Conservation (phyloP, 2,329 filamentous ascomycete genomes). For the Neonectria punicea region DNA sequence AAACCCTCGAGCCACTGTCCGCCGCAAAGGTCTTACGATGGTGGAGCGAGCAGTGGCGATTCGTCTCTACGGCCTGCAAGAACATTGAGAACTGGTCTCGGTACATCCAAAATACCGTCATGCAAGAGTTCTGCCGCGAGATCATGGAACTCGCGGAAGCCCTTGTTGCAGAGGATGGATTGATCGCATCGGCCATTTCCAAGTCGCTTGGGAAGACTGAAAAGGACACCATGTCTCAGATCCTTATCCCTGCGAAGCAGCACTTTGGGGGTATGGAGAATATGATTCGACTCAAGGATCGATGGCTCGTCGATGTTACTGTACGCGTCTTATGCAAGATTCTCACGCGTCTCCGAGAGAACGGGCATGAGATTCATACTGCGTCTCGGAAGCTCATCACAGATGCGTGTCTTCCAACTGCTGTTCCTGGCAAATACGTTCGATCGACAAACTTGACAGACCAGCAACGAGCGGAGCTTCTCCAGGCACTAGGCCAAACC, state of each 20-base stretch:
- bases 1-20: constrained; percentile 68
- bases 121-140: constrained; percentile 94
- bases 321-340: constrained; percentile 88
- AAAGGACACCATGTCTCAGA: constrained; percentile 52
- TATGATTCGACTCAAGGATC: constrained; percentile 91
- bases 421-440: constrained; percentile 62
- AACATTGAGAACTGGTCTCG: constrained; percentile 87
- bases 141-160: constrained; percentile 93
- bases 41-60: constrained; percentile 88
- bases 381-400: constrained; percentile 70
- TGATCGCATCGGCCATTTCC: constrained; percentile 77
- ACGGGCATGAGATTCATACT: constrained; percentile 75
- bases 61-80: constrained; percentile 81
- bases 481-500: constrained; percentile 70
- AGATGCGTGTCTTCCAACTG: constrained; percentile 71
- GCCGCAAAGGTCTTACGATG: constrained; percentile 75
- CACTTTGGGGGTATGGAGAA: constrained; percentile 77
- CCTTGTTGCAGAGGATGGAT: constrained; percentile 84
- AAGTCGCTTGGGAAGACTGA: constrained; percentile 49
- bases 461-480: constrained; percentile 86
- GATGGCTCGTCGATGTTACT: constrained; percentile 83
- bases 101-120: constrained; percentile 76
- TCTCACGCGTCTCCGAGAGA: constrained; percentile 81
- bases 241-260: constrained; percentile 53
- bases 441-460: constrained; percentile 83